Evolutionary conservation across 768 basidiomycete genomes (phyloP), one percentile per base, ranked within the genome.

Genomic region (Rhodotorula taiwanensis): DNA sequence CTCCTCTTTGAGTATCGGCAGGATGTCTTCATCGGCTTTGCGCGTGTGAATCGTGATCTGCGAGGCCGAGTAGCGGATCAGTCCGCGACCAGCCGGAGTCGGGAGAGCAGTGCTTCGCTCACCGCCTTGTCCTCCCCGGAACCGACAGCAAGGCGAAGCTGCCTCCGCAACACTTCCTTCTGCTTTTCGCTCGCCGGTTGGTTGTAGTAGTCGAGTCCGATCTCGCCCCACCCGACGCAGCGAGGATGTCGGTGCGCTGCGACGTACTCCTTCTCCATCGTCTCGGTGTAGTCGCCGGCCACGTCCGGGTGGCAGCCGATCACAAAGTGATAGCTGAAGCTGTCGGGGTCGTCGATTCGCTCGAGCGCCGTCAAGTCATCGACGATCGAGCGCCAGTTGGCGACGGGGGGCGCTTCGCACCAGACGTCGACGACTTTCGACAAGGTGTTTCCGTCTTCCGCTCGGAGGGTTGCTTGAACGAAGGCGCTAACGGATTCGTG

Each of bases 181-280:
- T 92, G 89, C 2, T 84, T 70, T 1, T 82, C 80, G 15, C 85
- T 82, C 0, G 88, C 86, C 0, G 87, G 87, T 65, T 83, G 80
- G 75, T 87, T 83, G 74, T 90, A 88, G 70, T 88, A 89, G 65
- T 91, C 89, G 27, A 62, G 80, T 0, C 89, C 88, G 59, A 90
- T 90, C 72, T 93, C 89, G 1, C 89, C 89, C 84, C 86, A 87
- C 5, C 88, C 87, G 11, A 91, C 88, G 71, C 88, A 89, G 16
- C 85, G 83, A 2, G 87, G 86, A 70, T 90, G 88, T 0, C 78
- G 49, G 51, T 51, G 58, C 50, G 48, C 27, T 25, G 76, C 83
- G 47, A 68, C 85, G 86, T 89, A 83, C 6, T 84, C 81, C 28
- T 76, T 77, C 73, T 91, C 89, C 13, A 88, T 80, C 4, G 79